Conservation (phyloP, 2,329 filamentous ascomycete species). For the Pseudophaeomoniella oleicola region DNA sequence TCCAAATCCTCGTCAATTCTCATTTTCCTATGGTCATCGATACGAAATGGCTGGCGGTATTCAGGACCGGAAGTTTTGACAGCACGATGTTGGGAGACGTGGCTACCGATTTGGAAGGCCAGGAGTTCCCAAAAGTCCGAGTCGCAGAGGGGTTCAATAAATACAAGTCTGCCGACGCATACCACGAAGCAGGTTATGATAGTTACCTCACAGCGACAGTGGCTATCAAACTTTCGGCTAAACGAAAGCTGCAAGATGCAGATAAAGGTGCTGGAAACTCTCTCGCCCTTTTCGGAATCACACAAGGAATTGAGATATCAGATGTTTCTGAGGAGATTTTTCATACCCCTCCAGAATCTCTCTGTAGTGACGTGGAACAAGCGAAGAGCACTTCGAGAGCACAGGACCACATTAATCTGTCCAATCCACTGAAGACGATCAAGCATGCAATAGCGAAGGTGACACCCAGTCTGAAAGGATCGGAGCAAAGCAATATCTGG, state of each 20-base stretch:
- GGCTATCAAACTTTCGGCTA: constrained; percentile 38
- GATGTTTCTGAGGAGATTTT: constrained; percentile 1
- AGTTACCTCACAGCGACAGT: constrained; percentile 46
- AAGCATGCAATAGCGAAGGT: neutral
- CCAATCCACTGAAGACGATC: neutral
- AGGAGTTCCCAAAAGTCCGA: constrained; percentile 21
- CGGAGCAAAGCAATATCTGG: neutral
- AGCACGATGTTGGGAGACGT: constrained; percentile 34
- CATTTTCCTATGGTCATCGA: constrained; percentile 45
- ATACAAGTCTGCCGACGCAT: constrained; percentile 16
- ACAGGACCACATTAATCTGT: too few relatives aligned
- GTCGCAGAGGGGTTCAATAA: constrained; percentile 19
- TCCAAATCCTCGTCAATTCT: constrained; percentile 33
- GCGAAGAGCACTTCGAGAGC: neutral
- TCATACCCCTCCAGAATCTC: neutral
- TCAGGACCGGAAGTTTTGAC: constrained; percentile 11
- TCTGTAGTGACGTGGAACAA: neutral
- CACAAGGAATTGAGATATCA: neutral
- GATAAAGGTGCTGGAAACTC: constrained; percentile 2
- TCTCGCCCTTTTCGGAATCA: neutral
- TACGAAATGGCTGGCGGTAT: constrained; percentile 48
- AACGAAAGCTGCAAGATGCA: constrained; percentile 14
- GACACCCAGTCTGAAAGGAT: neutral
- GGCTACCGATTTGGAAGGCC: constrained; percentile 23
- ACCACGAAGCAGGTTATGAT: constrained; percentile 51